Base-by-base conservation (phyloP, 805 yeast genomes). In the Yamadazyma philogaea region DNA sequence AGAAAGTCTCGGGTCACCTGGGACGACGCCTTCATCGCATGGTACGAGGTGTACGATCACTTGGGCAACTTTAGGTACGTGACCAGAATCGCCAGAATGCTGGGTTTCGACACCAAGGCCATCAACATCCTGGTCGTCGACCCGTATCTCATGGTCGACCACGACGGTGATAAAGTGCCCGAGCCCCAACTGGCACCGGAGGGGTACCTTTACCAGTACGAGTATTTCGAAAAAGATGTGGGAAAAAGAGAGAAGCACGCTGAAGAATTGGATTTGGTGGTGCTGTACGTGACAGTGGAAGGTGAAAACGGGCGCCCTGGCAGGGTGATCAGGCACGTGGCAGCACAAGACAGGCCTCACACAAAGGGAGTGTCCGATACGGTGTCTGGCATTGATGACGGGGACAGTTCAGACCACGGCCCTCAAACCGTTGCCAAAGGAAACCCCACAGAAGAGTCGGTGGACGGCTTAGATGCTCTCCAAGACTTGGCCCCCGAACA, bases 31-130 rank as follows among this genome's bases (percentile, higher is more conserved):
- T 68, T 69, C 42, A 40, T 51, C 4, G 49, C 57, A 14, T 67
- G 72, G 71, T 65, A 52, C 42, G 74, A 68, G 46, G 30, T 66
- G 7, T 70, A 67, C 46, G 63, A 66, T 45, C 49, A 47, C 42
- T 43, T 41, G 21, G 74, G 74, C 0, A 50, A 59, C 21, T 56
- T 69, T n/a, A 16, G 57, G 28, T 50, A 48, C 4, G 32, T 68
- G 10, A 43, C 58, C 6, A 57, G 56, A 28, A 42, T 69, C 1
- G 64, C 37, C 60, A 59, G 39, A 64, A 65, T 3, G 18, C 3
- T 22, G 37, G 14, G 6, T n/a, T 32, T 35, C 4, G 39, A 43
- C n/a, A 36, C 42, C 18, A 46, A 49, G 12, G 28, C 21, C 15
- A 40, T 66, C 8, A 15, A 7, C 11, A 20, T 41, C n/a, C 40